These are phyloP conservation scores for Pholiota microspora DNA, from an alignment of 768 basidiomycete species.

Conservation along the genomic window DNA sequence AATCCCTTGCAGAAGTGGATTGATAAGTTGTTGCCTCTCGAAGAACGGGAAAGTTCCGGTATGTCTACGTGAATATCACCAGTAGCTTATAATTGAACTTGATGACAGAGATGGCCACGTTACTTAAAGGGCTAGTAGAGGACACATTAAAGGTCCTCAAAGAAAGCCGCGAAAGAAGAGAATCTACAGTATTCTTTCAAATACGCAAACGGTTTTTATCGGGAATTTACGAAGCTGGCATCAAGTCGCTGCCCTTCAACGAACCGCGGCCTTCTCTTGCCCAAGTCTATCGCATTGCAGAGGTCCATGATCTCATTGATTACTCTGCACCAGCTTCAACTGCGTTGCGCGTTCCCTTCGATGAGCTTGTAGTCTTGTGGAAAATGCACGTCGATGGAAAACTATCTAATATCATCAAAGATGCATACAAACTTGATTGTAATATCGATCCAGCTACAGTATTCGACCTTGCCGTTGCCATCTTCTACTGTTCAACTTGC, in stretches of 20 bases:
- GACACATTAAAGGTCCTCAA: no score
- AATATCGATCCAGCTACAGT: constrained; percentile 2
- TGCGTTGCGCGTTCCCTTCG: not conserved
- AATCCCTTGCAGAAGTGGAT: no score
- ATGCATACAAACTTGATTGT: not conserved
- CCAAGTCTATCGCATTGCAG: not conserved
- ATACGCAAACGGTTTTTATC: not conserved
- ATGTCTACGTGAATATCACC: no score
- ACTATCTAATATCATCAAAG: not conserved
- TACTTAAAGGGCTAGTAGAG: no score
- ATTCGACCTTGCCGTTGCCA: constrained; percentile 7
- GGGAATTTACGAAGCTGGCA: not conserved
- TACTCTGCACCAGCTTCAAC: not conserved
- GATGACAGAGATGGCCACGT: no score
- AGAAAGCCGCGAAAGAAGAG: not conserved
- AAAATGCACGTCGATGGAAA: not conserved
- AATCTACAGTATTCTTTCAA: not conserved
- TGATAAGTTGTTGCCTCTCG: no score
- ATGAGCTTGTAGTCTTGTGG: constrained; percentile 1
- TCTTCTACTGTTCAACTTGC: constrained; percentile 4
- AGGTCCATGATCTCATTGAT: not conserved
- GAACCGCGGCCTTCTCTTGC: not conserved
- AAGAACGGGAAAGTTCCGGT: no score
- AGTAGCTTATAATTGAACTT: no score
- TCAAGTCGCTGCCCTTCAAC: not conserved